Evolutionary conservation across 768 basidiomycete genomes (phyloP).

Genomic region (Phylloporus arenicola): DNA sequence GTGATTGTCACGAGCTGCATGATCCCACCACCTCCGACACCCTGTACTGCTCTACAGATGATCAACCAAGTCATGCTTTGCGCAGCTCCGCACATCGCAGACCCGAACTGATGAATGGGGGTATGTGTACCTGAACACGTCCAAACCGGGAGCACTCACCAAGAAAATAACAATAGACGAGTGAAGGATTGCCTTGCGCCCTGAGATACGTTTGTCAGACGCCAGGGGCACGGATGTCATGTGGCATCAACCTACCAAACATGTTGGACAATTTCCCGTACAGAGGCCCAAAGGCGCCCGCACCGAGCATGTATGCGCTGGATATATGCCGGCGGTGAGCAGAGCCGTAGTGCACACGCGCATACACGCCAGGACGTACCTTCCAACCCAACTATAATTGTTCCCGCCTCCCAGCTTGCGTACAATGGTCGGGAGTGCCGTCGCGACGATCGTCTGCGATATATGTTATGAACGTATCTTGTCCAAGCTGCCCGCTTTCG

Average conservation of each 20-base stretch:
- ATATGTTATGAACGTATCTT: background rate
- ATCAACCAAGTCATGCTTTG: conserved; percentile 75
- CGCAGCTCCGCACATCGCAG: conserved; percentile 75
- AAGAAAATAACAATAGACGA: conserved; percentile 62
- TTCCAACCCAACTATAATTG: conserved; percentile 71
- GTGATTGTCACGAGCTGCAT: conserved; percentile 72
- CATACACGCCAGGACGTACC: conserved; percentile 32
- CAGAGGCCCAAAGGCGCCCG: conserved; percentile 60
- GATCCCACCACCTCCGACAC: conserved; percentile 76
- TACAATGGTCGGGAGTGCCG: conserved; percentile 73
- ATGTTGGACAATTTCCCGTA: conserved; percentile 77
- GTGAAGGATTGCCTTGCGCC: conserved; percentile 69
- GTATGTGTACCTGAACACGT: background rate
- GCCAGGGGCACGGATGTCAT: background rate
- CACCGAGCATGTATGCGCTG: conserved; percentile 71
- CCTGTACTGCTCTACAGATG: conserved; percentile 71
- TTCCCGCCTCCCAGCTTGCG: conserved; percentile 55
- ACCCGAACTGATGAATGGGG: conserved; percentile 48
- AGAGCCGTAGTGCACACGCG: background rate
- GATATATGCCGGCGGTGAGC: background rate
- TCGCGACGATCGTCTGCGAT: conserved; percentile 63
- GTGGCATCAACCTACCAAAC: conserved; percentile 24
- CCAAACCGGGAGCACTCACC: conserved; percentile 32
- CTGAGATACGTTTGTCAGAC: conserved; percentile 19
- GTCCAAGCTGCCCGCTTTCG: background rate